Conservation (phyloP, 305 asterid genomes). For the Rubia peregrina region DNA sequence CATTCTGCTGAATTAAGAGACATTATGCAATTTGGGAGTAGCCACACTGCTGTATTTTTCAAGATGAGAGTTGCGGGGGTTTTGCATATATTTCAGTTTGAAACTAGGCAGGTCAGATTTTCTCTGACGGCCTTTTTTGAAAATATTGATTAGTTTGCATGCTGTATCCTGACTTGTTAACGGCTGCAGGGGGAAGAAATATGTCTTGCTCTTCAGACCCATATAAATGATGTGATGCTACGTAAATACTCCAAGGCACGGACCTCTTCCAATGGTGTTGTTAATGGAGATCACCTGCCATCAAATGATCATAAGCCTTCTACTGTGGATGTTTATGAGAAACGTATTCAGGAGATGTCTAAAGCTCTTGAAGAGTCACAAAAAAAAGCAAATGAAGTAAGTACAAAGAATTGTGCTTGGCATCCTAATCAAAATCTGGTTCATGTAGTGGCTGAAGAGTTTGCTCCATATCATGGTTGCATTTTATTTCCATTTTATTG, state of each 20-base stretch:
- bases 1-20: constrained; percentile 97
- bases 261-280: constrained; percentile 60
- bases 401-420: constrained; percentile 22
- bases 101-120: constrained; percentile 76
- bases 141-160: constrained; percentile 12
- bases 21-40: constrained; percentile 99
- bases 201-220: constrained; percentile 98
- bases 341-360: constrained; percentile 66
- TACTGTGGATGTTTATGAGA: constrained; percentile 50
- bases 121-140: constrained; percentile 6
- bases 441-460: neutral
- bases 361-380: constrained; percentile 83
- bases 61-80: constrained; percentile 99
- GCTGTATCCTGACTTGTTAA: constrained; percentile 18
- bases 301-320: constrained; percentile 51
- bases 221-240: constrained; percentile 92
- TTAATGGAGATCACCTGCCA: constrained; percentile 45
- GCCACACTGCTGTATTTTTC: constrained; percentile 94
- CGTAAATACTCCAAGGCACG: constrained; percentile 97
- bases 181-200: constrained; percentile 88
- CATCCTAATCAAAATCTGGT: neutral
- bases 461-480: neutral
- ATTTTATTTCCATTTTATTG: neutral
- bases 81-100: constrained; percentile 93
- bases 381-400: constrained; percentile 64